These are phyloP conservation scores for Cucumis cinereus DNA, from an alignment of 306 rosid species.

Conservation along the genomic window DNA sequence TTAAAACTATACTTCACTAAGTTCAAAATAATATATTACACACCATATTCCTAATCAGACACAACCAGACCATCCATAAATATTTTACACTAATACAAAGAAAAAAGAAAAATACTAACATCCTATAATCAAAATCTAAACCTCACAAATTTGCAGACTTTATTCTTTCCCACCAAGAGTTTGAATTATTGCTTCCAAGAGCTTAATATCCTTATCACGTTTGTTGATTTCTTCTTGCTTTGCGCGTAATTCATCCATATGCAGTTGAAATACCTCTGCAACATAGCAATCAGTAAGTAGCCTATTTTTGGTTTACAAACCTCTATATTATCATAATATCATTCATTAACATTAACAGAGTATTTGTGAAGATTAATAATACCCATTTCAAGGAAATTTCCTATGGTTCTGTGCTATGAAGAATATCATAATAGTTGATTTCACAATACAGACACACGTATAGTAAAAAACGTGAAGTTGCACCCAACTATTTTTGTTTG, in stretches of 20 bases:
- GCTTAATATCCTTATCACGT: conserved; percentile 76
- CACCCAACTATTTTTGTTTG: not conserved
- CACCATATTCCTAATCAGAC: not conserved
- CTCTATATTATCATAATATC: not conserved
- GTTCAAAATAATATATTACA: not conserved
- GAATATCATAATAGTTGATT: not conserved
- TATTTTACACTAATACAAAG: not conserved
- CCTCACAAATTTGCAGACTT: not conserved
- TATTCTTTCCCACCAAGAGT: conserved; percentile 67
- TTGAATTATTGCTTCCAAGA: conserved; percentile 75
- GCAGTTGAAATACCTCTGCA: conserved; percentile 83
- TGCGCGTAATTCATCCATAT: conserved; percentile 87
- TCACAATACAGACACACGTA: not conserved
- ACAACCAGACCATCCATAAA: not conserved
- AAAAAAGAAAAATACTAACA: not conserved
- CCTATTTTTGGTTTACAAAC: not conserved
- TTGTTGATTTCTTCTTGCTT: conserved; percentile 69
- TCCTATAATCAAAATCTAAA: not conserved
- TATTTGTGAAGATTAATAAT: not conserved
- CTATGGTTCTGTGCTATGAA: not conserved
- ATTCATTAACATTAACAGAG: not conserved
- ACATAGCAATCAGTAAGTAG: not conserved
- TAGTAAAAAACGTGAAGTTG: not conserved
- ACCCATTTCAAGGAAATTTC: not conserved
- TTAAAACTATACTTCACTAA: not conserved